Conservation (phyloP, 2,329 filamentous ascomycete species). For the Pestalotiopsis sp. region DNA sequence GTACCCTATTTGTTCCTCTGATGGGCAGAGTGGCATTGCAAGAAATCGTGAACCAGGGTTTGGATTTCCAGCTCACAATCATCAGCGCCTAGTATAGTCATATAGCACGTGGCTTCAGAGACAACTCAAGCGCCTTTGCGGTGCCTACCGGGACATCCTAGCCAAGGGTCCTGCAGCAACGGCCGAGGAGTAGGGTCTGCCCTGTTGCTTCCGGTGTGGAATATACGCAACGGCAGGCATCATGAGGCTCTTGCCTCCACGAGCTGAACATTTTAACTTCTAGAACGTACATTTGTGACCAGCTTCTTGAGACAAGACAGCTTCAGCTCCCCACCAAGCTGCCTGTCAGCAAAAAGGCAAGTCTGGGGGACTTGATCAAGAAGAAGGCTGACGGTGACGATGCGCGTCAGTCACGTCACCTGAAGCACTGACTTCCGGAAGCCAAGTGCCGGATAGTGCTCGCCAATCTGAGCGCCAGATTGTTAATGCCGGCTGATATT, state of each 20-base stretch:
- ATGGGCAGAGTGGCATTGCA: not conserved
- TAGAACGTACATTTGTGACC: not conserved
- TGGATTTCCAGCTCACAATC: not conserved
- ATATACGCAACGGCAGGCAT: not conserved
- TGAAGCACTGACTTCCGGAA: not conserved
- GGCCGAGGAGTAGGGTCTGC: not conserved
- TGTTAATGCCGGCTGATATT: not conserved
- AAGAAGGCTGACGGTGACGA: not conserved
- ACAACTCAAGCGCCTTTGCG: not conserved
- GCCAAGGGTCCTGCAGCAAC: not conserved
- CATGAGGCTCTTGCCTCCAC: not conserved
- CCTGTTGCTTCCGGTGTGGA: not conserved
- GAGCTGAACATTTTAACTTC: not conserved
- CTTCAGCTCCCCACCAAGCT: not conserved
- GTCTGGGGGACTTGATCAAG: not conserved
- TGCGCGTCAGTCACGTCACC: not conserved
- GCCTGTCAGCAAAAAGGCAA: not conserved
- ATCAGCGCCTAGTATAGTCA: not conserved
- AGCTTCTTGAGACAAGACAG: not conserved
- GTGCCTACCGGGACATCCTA: not conserved
- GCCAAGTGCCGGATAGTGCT: not conserved
- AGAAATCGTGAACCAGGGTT: not conserved
- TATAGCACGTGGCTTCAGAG: not conserved
- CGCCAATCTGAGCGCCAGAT: not conserved
- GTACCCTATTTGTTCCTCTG: not conserved